phyloP scores from a whole-genome alignment of 805 yeast genomes.

The Phaffomyces antillensis region DNA sequence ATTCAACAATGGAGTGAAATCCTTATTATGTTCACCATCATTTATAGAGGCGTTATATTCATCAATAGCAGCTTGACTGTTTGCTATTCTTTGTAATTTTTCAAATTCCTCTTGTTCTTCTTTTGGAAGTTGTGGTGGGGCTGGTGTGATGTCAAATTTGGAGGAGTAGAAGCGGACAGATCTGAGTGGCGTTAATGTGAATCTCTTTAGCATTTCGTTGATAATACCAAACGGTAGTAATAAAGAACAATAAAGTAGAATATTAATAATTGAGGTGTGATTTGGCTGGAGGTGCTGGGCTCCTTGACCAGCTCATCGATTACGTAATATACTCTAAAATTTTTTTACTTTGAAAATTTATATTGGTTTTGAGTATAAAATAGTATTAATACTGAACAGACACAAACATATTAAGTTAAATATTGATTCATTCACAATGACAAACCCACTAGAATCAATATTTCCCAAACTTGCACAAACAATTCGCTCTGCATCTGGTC shows the following conservation, averaged over 20 bases:
- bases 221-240: too few relatives aligned
- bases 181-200: neutral
- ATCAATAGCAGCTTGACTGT: constrained; percentile 69
- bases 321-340: too few relatives aligned
- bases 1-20: constrained; percentile 28
- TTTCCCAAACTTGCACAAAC: constrained; percentile 46
- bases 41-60: constrained; percentile 47
- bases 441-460: constrained; percentile 1
- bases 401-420: neutral
- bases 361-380: neutral
- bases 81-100: constrained; percentile 71
- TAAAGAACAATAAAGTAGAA: too few relatives aligned
- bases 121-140: constrained; percentile 70
- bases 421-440: neutral
- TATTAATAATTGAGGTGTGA: too few relatives aligned
- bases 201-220: constrained; percentile 7
- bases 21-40: constrained; percentile 27
- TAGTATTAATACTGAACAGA: neutral
- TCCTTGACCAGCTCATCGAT: too few relatives aligned
- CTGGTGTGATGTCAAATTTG: constrained; percentile 20
- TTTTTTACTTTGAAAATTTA: too few relatives aligned
- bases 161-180: constrained; percentile 15
- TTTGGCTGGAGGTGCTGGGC: too few relatives aligned
- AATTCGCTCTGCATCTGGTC: constrained; percentile 58
- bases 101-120: constrained; percentile 92